Conservation (phyloP, 2,329 filamentous ascomycete species). For the Colletotrichum sansevieriae region DNA sequence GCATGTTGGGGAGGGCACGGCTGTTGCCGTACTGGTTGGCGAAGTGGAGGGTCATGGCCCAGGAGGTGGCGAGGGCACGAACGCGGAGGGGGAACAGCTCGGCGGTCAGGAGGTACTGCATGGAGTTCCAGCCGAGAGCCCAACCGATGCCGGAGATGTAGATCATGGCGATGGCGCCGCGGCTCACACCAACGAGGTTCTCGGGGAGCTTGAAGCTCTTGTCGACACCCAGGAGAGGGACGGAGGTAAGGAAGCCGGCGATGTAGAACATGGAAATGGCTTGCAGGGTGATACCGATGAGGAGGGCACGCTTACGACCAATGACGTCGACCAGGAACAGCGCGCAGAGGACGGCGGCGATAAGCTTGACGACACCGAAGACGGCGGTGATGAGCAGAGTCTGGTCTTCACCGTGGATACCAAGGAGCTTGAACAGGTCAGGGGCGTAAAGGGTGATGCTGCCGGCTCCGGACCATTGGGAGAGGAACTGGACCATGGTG, state of each 20-base stretch:
- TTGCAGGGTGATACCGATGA: constrained; percentile 72
- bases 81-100: constrained; percentile 83
- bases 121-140: constrained; percentile 80
- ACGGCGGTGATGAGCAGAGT: constrained; percentile 80
- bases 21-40: constrained; percentile 84
- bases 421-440: constrained; percentile 79
- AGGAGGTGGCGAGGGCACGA: constrained; percentile 76
- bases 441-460: constrained; percentile 83
- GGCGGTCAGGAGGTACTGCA: constrained; percentile 83
- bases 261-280: constrained; percentile 73
- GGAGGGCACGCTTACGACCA: constrained; percentile 77
- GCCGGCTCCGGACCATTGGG: constrained; percentile 80
- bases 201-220: constrained; percentile 61
- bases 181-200: constrained; percentile 67
- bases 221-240: constrained; percentile 68
- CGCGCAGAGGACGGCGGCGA: constrained; percentile 75
- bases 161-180: constrained; percentile 79
- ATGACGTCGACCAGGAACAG: constrained; percentile 85
- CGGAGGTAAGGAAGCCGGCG: constrained; percentile 71
- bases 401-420: constrained; percentile 76
- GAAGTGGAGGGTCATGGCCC: constrained; percentile 85
- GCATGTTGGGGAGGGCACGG: constrained; percentile 81
- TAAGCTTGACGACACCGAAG: constrained; percentile 81
- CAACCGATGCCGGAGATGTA: constrained; percentile 78
- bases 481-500: constrained; percentile 76